Evolutionary conservation across 2,329 filamentous ascomycete genomes (phyloP).

Genomic region (Tolypocladium tropicale): DNA sequence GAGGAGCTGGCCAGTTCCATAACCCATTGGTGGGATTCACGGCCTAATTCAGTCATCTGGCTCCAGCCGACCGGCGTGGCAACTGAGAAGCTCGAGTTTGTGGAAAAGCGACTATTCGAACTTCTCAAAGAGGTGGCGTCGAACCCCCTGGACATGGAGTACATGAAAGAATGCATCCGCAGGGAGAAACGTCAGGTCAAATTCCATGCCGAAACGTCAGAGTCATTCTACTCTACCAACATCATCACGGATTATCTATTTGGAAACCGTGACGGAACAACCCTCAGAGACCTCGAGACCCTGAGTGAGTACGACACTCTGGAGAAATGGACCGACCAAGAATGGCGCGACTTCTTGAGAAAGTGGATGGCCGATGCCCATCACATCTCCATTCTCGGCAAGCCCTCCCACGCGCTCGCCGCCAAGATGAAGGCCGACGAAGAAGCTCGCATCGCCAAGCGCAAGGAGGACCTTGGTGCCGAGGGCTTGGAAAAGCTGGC

Average conservation of each 20-base stretch:
- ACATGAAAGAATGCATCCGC: constrained; percentile 78
- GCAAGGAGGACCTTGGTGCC: constrained; percentile 70
- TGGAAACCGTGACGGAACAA: constrained; percentile 74
- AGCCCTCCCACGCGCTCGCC: constrained; percentile 71
- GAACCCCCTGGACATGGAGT: constrained; percentile 78
- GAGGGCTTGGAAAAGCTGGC: constrained; percentile 68
- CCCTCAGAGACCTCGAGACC: constrained; percentile 48
- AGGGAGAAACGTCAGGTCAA: constrained; percentile 74
- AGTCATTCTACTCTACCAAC: constrained; percentile 70
- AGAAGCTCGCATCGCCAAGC: constrained; percentile 63
- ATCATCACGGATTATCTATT: constrained; percentile 92
- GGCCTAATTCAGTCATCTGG: constrained; percentile 75
- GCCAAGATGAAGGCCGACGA: constrained; percentile 76
- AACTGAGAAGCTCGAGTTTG: constrained; percentile 72
- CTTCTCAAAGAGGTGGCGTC: constrained; percentile 71
- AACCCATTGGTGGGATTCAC: constrained; percentile 65
- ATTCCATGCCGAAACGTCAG: constrained; percentile 71
- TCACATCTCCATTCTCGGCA: constrained; percentile 80
- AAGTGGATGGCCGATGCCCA: constrained; percentile 79
- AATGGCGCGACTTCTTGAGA: constrained; percentile 76
- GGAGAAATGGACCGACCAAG: constrained; percentile 66
- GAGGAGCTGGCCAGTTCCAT: constrained; percentile 86
- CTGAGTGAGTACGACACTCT: constrained; percentile 56
- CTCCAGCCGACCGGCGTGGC: constrained; percentile 80
- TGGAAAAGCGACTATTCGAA: constrained; percentile 77